phyloP scores from a whole-genome alignment of 1,284 basidiomycete genomes.

The Microbotryum scabiosae region DNA sequence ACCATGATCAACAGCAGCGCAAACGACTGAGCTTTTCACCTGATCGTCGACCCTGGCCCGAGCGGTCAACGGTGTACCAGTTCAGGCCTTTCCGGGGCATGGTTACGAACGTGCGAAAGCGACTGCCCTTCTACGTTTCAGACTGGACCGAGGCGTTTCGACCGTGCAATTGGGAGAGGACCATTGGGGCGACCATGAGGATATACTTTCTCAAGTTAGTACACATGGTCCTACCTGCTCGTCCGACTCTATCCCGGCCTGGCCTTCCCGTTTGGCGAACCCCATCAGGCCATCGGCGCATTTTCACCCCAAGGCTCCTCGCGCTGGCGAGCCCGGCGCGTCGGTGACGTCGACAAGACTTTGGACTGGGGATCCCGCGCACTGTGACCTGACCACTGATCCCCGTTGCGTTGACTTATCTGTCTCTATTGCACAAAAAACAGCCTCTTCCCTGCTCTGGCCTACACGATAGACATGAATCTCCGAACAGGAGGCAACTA shows the following conservation, averaged over 20 bases:
- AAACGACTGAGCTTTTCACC: constrained; percentile 8
- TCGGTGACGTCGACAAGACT: no score
- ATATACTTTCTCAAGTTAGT: constrained; percentile 71
- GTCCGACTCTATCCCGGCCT: neutral
- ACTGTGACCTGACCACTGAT: neutral
- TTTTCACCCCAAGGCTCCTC: neutral
- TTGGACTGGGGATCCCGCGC: no score
- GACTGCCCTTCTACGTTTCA: constrained; percentile 67
- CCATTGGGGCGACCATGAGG: constrained; percentile 61
- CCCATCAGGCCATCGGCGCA: neutral
- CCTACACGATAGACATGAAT: constrained; percentile 87
- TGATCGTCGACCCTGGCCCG: constrained; percentile 25
- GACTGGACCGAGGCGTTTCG: constrained; percentile 76
- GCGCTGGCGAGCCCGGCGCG: neutral
- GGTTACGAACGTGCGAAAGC: constrained; percentile 60
- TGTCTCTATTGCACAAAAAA: constrained; percentile 4
- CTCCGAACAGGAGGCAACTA: constrained; percentile 76
- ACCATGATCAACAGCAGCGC: neutral
- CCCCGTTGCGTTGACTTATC: constrained; percentile 37
- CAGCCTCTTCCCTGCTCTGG: constrained; percentile 58
- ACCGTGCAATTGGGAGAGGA: constrained; percentile 44
- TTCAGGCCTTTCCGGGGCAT: constrained; percentile 53
- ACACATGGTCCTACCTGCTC: constrained; percentile 6
- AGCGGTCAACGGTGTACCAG: constrained; percentile 28
- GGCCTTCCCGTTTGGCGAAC: no score